These are phyloP conservation scores for Moesziomyces sp. DNA, from an alignment of 1,284 basidiomycete species.

Conservation along the genomic window DNA sequence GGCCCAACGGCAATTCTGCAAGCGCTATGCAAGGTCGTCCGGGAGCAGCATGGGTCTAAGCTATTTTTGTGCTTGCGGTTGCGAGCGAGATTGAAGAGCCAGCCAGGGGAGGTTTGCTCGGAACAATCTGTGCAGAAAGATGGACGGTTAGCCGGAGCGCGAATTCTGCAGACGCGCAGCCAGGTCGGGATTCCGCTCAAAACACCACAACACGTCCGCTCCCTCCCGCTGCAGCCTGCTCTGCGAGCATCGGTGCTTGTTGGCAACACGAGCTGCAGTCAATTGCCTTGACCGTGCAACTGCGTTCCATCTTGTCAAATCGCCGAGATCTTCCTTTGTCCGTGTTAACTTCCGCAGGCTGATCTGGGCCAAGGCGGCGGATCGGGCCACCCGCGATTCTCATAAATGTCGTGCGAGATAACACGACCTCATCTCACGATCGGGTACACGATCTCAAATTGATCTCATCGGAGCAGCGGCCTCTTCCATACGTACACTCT, in stretches of 20 bases:
- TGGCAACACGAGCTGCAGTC: conserved; percentile 1
- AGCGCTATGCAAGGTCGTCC: neutral
- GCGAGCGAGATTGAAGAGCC: neutral
- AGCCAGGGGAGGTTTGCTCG: conserved; percentile 6
- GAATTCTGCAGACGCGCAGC: conserved; percentile 9
- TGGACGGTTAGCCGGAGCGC: conserved; percentile 12
- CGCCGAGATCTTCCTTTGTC: neutral
- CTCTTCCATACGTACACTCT: too few species aligned
- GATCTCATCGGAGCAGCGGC: too few species aligned
- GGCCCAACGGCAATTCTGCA: neutral
- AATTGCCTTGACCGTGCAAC: neutral
- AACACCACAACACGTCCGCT: conserved; percentile 4
- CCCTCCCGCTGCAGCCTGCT: neutral
- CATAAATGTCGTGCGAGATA: too few species aligned
- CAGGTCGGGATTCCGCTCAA: conserved; percentile 1
- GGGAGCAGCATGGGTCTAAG: too few species aligned
- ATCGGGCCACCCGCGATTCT: too few species aligned
- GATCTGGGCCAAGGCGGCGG: too few species aligned
- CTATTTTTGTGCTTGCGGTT: neutral
- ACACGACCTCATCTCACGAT: too few species aligned
- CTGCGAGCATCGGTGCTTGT: neutral
- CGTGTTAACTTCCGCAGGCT: too few species aligned
- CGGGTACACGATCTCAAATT: too few species aligned
- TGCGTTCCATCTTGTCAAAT: neutral
- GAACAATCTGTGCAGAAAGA: conserved; percentile 31